phyloP scores from a whole-genome alignment of 352 stramenopile species.

The Phytophthora brassicae region DNA sequence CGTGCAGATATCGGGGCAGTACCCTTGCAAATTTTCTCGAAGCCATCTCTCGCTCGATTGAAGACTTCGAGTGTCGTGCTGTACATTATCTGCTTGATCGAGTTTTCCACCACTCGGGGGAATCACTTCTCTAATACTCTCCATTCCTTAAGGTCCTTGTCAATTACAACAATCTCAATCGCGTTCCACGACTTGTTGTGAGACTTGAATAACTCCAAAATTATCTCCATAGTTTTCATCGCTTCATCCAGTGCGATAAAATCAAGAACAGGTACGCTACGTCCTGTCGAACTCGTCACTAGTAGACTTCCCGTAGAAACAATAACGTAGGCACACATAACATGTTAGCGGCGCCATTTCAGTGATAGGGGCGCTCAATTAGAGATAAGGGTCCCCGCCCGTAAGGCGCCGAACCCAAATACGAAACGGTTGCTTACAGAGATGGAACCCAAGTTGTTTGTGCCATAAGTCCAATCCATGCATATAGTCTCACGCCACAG shows the following conservation, averaged over 20 bases:
- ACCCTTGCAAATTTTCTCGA: background rate
- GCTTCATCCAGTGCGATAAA: constrained; percentile 6
- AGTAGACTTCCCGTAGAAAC: constrained; percentile 1
- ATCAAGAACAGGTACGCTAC: constrained; percentile 10
- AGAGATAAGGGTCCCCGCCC: background rate
- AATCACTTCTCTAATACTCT: background rate
- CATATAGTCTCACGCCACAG: background rate
- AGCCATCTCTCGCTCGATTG: background rate
- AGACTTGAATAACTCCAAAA: constrained; percentile 12
- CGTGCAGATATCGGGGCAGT: background rate
- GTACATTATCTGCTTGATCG: background rate
- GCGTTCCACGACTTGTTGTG: constrained; percentile 1
- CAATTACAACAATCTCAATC: constrained; percentile 8
- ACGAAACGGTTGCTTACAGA: constrained; percentile 1
- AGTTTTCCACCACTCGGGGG: background rate
- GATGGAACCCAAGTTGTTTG: constrained; percentile 11
- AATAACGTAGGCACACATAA: background rate
- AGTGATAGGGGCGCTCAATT: background rate
- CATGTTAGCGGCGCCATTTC: background rate
- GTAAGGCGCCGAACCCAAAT: background rate
- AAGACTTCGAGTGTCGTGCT: background rate
- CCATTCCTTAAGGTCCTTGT: constrained; percentile 21
- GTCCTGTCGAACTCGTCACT: constrained; percentile 1
- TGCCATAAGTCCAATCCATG: constrained; percentile 12
- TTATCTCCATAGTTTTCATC: background rate